Evolutionary conservation across 495 filamentous ascomycete species (phyloP).

Genomic region (Hypoxylon subgilvum): DNA sequence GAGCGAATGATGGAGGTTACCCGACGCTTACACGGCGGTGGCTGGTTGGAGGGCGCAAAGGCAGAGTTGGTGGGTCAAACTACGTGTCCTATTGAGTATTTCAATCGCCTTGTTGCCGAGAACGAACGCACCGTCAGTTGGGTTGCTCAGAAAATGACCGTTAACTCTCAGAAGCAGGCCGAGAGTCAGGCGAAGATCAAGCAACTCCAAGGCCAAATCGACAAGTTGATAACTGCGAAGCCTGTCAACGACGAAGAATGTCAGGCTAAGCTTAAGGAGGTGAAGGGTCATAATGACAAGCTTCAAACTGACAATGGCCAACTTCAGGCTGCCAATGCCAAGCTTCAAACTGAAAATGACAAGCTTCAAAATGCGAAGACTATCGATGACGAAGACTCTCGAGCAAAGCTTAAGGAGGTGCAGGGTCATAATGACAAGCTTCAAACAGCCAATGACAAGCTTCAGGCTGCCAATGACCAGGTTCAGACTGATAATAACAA

Average conservation of each 20-base stretch:
- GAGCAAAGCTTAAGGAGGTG: too few species aligned
- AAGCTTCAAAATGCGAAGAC: too few species aligned
- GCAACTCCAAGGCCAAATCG: neutral
- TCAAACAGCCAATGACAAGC: too few species aligned
- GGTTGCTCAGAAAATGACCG: slow-evolving; percentile 3
- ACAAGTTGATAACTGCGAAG: neutral
- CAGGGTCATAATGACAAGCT: neutral
- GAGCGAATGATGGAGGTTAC: slow-evolving; percentile 3
- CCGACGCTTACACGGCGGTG: slow-evolving; percentile 1
- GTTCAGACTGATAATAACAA: neutral
- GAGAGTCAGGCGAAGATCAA: neutral
- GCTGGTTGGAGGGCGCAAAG: slow-evolving; percentile 30
- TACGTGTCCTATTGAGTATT: slow-evolving; percentile 18
- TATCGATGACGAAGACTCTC: too few species aligned
- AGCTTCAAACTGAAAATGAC: neutral
- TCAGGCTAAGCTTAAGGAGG: neutral
- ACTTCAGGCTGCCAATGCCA: neutral
- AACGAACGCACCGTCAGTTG: slow-evolving; percentile 10
- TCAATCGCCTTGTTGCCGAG: slow-evolving; percentile 30
- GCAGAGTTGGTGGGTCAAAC: slow-evolving; percentile 8
- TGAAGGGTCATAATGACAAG: neutral
- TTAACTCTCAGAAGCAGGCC: neutral
- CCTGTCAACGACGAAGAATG: neutral
- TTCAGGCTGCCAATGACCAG: too few species aligned
- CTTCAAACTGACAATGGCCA: neutral